phyloP scores from a whole-genome alignment of 495 filamentous ascomycete genomes.

The Podospora fimiseda region DNA sequence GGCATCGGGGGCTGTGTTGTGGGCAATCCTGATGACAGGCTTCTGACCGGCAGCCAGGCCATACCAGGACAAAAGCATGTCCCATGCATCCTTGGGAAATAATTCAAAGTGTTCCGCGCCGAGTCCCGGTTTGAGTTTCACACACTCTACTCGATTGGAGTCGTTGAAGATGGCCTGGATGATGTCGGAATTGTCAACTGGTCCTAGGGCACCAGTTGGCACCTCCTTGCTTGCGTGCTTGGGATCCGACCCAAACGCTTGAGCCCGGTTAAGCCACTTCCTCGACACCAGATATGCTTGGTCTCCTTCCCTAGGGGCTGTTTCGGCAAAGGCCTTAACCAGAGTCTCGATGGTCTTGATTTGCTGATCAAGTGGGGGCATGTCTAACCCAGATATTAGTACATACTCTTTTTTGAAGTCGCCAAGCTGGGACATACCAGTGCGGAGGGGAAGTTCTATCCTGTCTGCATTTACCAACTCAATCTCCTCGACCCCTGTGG shows the following conservation, averaged over 20 bases:
- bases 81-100: conserved; percentile 73
- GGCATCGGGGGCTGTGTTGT: conserved; percentile 61
- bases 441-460: conserved; percentile 14
- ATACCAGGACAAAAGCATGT: conserved; percentile 75
- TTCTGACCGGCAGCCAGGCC: conserved; percentile 64
- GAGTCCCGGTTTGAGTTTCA: conserved; percentile 70
- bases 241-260: conserved; percentile 55
- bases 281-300: conserved; percentile 73
- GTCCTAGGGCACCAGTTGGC: conserved; percentile 61
- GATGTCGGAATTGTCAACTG: conserved; percentile 80
- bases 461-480: neutral
- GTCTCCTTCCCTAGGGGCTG: conserved; percentile 57
- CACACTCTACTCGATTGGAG: conserved; percentile 49
- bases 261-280: conserved; percentile 70
- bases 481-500: neutral
- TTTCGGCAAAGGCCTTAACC: conserved; percentile 43
- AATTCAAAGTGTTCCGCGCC: conserved; percentile 66
- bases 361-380: conserved; percentile 69
- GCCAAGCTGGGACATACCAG: conserved; percentile 11
- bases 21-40: conserved; percentile 67
- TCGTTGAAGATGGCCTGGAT: conserved; percentile 45
- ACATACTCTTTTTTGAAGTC: neutral
- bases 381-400: conserved; percentile 18
- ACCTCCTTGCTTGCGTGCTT: conserved; percentile 53
- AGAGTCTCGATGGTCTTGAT: conserved; percentile 64